Evolutionary conservation across 139 green algal species (phyloP).

Genomic region (Micractinium sp.): DNA sequence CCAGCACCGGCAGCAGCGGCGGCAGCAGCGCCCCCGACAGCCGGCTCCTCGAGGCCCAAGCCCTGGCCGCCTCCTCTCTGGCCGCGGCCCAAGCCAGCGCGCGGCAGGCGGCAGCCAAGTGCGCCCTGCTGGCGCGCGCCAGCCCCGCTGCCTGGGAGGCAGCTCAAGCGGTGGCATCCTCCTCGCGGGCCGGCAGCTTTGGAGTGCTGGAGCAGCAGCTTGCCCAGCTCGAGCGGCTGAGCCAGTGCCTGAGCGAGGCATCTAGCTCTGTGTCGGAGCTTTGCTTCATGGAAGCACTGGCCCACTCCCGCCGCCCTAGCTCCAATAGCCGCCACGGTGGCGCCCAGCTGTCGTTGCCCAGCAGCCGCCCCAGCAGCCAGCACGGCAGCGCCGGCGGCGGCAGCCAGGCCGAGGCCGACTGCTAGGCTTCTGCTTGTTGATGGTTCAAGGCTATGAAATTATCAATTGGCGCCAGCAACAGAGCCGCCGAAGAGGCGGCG

Average conservation of each 20-base stretch:
- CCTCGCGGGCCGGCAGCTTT: neutral
- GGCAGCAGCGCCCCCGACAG: neutral
- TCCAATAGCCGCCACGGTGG: neutral
- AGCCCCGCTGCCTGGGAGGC: neutral
- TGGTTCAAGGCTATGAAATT: no score
- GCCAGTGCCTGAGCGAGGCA: neutral
- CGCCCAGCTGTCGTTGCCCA: neutral
- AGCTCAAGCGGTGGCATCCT: neutral
- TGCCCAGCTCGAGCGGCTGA: neutral
- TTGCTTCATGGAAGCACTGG: neutral
- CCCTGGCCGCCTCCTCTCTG: neutral
- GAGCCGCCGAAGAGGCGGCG: no score
- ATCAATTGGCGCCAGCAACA: no score
- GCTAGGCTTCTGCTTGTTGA: no score
- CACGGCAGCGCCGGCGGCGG: neutral
- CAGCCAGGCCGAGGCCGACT: no score
- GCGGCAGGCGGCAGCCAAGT: neutral
- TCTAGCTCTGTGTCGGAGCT: constrained; percentile 1
- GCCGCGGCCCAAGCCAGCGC: neutral
- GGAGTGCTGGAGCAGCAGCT: neutral
- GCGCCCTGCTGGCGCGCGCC: neutral
- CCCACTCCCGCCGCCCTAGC: neutral
- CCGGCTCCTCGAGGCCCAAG: neutral
- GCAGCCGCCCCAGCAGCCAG: neutral
- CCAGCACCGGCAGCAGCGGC: neutral